These are phyloP conservation scores for Sutorius eximius DNA, from an alignment of 1,284 basidiomycete genomes.

Conservation along the genomic window DNA sequence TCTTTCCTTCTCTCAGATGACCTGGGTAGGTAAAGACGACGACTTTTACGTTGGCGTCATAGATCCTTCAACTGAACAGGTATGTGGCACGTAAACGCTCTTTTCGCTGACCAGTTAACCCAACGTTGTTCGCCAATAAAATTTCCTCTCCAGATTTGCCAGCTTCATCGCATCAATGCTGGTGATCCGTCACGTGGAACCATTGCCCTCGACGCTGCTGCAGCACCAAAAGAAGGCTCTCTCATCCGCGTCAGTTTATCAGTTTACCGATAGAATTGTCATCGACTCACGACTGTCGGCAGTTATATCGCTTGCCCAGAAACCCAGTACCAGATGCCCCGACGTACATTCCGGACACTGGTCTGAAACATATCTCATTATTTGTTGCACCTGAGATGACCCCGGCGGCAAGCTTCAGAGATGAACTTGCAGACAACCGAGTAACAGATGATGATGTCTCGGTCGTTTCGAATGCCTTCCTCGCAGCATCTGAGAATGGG, in stretches of 20 bases:
- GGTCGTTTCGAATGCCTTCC: conserved; percentile 43
- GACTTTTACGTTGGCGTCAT: conserved; percentile 64
- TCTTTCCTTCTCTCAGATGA: conserved; percentile 32
- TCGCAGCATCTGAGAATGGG: conserved; percentile 62
- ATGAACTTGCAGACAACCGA: conserved; percentile 3
- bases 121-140: neutral
- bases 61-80: conserved; percentile 22
- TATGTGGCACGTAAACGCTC: neutral
- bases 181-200: conserved; percentile 81
- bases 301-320: conserved; percentile 23
- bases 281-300: neutral
- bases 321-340: neutral
- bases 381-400: conserved; percentile 21
- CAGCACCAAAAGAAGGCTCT: conserved; percentile 57
- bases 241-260: conserved; percentile 55
- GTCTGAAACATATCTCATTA: conserved; percentile 18
- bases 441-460: neutral
- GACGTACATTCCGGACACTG: neutral
- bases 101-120: neutral
- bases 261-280: neutral
- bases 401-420: neutral
- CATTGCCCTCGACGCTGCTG: conserved; percentile 65
- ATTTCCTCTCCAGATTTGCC: conserved; percentile 36
- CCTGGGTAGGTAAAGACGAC: conserved; percentile 53
- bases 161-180: conserved; percentile 63